Evolutionary conservation across 192 early-diverging fungal species (phyloP).

Genomic region (Ambispora gerdemannii): DNA sequence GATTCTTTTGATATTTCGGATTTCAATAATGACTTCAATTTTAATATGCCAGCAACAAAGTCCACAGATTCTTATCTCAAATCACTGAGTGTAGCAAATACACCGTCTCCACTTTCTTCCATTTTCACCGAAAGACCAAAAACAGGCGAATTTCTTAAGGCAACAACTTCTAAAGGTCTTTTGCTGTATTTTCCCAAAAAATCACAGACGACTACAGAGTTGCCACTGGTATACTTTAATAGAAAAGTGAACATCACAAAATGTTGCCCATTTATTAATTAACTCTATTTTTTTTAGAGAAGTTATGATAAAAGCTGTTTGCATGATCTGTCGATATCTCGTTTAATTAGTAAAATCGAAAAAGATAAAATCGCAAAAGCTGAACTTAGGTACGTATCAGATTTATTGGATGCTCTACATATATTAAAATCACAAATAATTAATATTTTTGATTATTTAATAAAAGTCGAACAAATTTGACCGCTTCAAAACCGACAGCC

Average conservation of each 20-base stretch:
- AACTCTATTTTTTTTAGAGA: neutral
- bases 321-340: neutral
- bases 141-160: neutral
- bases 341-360: neutral
- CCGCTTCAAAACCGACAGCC: neutral
- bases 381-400: neutral
- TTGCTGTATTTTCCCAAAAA: neutral
- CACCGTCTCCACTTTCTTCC: neutral
- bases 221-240: neutral
- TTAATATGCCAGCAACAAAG: too few relatives aligned
- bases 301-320: neutral
- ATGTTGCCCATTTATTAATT: neutral
- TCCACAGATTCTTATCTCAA: too few relatives aligned
- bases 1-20: too few relatives aligned
- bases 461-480: neutral
- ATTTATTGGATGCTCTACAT: neutral
- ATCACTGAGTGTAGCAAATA: neutral
- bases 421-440: neutral
- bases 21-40: too few relatives aligned
- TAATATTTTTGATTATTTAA: neutral
- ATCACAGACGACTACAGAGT: neutral
- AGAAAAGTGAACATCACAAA: neutral
- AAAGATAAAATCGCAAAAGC: neutral
- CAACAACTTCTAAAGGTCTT: neutral
- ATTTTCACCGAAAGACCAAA: neutral